Conservation (phyloP, 2,329 filamentous ascomycete species). For the Talaromyces islandicus region DNA sequence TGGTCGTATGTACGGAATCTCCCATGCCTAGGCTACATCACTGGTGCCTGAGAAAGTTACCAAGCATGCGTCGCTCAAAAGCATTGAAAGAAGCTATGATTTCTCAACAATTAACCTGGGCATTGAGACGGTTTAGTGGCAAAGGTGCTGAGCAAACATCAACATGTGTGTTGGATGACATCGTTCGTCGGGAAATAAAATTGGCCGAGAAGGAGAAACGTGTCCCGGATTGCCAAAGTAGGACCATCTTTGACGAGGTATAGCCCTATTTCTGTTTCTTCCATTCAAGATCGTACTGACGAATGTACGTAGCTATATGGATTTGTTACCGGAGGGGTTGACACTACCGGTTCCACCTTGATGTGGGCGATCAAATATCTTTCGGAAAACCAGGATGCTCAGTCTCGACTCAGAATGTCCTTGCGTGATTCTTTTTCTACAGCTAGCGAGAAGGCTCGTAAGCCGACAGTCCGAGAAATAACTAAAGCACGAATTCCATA, state of each 20-base stretch:
- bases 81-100: not conserved
- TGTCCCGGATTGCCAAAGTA: not conserved
- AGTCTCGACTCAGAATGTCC: constrained; percentile 27
- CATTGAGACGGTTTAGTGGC: not conserved
- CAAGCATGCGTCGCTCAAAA: not conserved
- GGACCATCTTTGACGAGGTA: not conserved
- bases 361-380: constrained; percentile 38
- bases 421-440: constrained; percentile 22
- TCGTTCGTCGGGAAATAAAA: constrained; percentile 22
- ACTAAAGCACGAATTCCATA: constrained; percentile 28
- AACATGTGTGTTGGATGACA: constrained; percentile 22
- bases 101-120: not conserved
- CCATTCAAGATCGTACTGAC: not conserved
- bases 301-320: constrained; percentile 26
- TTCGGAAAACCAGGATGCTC: constrained; percentile 25
- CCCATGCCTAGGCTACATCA: not conserved
- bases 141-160: not conserved
- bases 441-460: constrained; percentile 12
- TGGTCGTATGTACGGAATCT: not conserved
- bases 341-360: constrained; percentile 40
- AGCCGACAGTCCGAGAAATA: constrained; percentile 28
- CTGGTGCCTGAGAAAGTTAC: not conserved
- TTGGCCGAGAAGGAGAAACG: constrained; percentile 2
- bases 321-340: constrained; percentile 39
- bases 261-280: constrained; percentile 12